Evolutionary conservation across 805 yeast species (phyloP).

Genomic region (Sugiyamaella mastotermitis): DNA sequence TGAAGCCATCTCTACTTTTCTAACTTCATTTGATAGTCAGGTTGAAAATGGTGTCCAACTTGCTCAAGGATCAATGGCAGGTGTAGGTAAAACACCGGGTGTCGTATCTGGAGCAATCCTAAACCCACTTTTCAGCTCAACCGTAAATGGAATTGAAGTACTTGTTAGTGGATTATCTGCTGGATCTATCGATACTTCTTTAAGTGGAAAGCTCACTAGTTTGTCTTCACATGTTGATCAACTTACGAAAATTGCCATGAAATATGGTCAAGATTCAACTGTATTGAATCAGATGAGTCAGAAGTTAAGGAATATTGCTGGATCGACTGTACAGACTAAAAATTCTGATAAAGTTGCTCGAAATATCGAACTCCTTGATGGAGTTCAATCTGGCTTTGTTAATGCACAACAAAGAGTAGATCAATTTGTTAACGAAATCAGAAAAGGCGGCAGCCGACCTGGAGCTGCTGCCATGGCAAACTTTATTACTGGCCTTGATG

Average conservation of each 20-base stretch:
- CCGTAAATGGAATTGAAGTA: constrained; percentile 6
- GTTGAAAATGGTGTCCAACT: constrained; percentile 3
- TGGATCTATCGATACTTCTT: constrained; percentile 4
- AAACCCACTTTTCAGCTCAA: constrained; percentile 8
- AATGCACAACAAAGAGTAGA: constrained; percentile 20
- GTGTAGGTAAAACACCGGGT: constrained; percentile 3
- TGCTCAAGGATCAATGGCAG: constrained; percentile 4
- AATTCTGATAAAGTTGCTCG: constrained; percentile 3
- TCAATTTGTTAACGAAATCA: constrained; percentile 6
- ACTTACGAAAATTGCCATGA: constrained; percentile 4
- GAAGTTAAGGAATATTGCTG: constrained; percentile 4
- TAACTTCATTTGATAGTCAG: constrained; percentile 18
- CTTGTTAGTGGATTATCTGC: constrained; percentile 5
- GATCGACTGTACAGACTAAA: constrained; percentile 1
- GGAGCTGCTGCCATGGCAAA: constrained; percentile 14
- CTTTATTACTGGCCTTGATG: constrained; percentile 29
- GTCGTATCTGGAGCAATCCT: constrained; percentile 4
- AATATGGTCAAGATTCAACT: constrained; percentile 6
- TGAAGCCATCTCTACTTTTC: constrained; percentile 14
- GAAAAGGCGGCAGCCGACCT: constrained; percentile 9
- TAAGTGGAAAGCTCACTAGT: background rate
- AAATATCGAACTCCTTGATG: constrained; percentile 7
- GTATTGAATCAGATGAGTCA: constrained; percentile 8
- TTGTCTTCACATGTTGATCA: constrained; percentile 4
- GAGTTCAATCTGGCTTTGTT: constrained; percentile 14